Evolutionary conservation across 2,329 filamentous ascomycete genomes (phyloP).

Genomic region (Phaeoacremonium minimum): DNA sequence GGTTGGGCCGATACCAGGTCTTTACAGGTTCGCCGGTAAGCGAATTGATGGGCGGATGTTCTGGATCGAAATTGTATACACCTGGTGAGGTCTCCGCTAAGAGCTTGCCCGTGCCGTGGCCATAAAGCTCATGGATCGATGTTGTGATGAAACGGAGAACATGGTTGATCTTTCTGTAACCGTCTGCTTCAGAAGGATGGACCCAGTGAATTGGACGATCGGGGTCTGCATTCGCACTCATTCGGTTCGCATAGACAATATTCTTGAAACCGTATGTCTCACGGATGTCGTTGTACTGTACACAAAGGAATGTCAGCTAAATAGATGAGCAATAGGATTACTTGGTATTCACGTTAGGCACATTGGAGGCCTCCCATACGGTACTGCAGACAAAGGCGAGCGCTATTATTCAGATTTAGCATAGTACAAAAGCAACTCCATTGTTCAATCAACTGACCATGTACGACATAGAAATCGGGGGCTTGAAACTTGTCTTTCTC

Average conservation of each 20-base stretch:
- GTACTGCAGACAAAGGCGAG: conserved; percentile 38
- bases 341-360: conserved; percentile 26
- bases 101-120: conserved; percentile 61
- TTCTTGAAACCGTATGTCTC: conserved; percentile 62
- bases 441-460: conserved; percentile 58
- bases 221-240: conserved; percentile 44
- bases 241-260: conserved; percentile 55
- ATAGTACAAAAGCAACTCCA: no score
- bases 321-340: no score
- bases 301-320: no score
- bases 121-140: conserved; percentile 64
- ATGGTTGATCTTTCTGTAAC: conserved; percentile 60
- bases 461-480: conserved; percentile 69
- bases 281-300: conserved; percentile 49
- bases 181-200: conserved; percentile 51
- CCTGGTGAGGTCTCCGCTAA: conserved; percentile 48
- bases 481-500: conserved; percentile 69
- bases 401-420: no score
- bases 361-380: conserved; percentile 35
- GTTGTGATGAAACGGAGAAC: conserved; percentile 68
- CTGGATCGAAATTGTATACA: conserved; percentile 57
- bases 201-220: conserved; percentile 53
- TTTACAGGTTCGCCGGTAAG: conserved; percentile 47
- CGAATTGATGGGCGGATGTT: conserved; percentile 52
- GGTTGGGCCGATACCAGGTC: conserved; percentile 56